Base-by-base conservation (phyloP, 1,139 yeast genomes). In the Geotrichum candidum region DNA sequence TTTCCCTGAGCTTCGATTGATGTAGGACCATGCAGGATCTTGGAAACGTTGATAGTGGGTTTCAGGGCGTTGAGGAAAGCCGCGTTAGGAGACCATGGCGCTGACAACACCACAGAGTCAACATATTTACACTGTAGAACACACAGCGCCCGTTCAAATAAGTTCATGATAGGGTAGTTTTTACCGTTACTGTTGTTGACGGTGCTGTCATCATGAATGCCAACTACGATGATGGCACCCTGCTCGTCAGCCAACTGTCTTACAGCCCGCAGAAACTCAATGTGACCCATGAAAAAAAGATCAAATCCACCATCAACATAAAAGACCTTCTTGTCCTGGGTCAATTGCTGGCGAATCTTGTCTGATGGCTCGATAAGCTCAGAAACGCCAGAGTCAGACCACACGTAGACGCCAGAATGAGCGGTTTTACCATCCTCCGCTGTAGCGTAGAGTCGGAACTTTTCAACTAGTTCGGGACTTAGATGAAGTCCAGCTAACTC, bases 251-350 rank as follows among this genome's bases (percentile, higher is more conserved):
- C 69, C 64, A 73, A 59, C 62, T 74, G 74, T 45, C 74, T 71
- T 11, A 82, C 84, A 10, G 77, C 71, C 62, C 81, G 77, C 65
- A 88, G 77, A 13, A 86, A 84, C 69, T 86, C 88, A 65, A 92
- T 90, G 72, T 94, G 97, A 22, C 97, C 98, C 35, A 96, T 92
- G 72, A 91, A 92, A 75, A 94, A 91, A 65, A 94, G 79, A 74
- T 94, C 99, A 76, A 91, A 94, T 1, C 89, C 89, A 25, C 98
- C 98, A 68, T 87, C 91, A 10, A 89, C 81, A 69, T 88, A 90
- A 61, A 78, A 80, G 13, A 83, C 74, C 22, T 72, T 71, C n/a
- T 64, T 56, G 11, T 54, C 55, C 3, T 54, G 35, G 7, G 41
- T 41, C 51, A 60, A 31, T 7, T 53, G 41, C n/a, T 53, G 45